Percentiles rank a stretch among this genome's conserved stretches.
These are phyloP conservation scores for Cucumis sativus DNA, from an alignment of 306 rosid species.

Conservation along the genomic window DNA sequence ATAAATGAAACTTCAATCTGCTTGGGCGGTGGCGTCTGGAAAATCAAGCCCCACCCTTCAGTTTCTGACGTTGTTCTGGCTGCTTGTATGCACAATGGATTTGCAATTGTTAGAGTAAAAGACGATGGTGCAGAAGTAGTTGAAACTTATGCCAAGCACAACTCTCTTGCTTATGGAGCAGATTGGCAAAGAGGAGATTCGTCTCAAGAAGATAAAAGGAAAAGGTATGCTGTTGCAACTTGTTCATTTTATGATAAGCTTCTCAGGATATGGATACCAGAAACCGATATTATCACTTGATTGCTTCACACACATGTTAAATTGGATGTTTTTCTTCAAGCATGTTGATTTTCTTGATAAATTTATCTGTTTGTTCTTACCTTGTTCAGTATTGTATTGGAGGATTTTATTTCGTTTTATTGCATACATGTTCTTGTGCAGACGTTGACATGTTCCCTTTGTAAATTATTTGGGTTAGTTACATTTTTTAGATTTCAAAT, in stretches of 20 bases:
- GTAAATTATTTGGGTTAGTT: too few species aligned
- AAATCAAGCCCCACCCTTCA: slow-evolving; percentile 66
- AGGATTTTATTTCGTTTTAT: too few species aligned
- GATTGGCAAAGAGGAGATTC: slow-evolving; percentile 63
- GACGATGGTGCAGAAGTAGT: slow-evolving; percentile 39
- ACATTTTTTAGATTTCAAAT: too few species aligned
- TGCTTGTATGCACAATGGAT: slow-evolving; percentile 97
- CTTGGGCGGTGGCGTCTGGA: slow-evolving; percentile 93
- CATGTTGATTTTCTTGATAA: not conserved
- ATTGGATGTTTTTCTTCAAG: not conserved
- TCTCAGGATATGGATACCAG: slow-evolving; percentile 60
- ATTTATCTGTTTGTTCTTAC: not conserved
- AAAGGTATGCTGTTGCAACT: slow-evolving; percentile 50
- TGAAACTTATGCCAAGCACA: slow-evolving; percentile 61
- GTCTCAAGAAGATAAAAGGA: slow-evolving; percentile 15
- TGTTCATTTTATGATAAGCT: slow-evolving; percentile 84
- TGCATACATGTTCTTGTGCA: too few species aligned
- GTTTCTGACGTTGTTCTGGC: slow-evolving; percentile 51
- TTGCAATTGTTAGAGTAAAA: slow-evolving; percentile 43
- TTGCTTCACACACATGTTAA: not conserved
- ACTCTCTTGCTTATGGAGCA: slow-evolving; percentile 84
- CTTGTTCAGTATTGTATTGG: not conserved
- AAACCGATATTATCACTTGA: slow-evolving; percentile 17
- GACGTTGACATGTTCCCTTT: too few species aligned
- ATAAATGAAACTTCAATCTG: slow-evolving; percentile 45